Evolutionary conservation across 2,329 filamentous ascomycete genomes (phyloP).

Genomic region (Harringtonia aguacate): DNA sequence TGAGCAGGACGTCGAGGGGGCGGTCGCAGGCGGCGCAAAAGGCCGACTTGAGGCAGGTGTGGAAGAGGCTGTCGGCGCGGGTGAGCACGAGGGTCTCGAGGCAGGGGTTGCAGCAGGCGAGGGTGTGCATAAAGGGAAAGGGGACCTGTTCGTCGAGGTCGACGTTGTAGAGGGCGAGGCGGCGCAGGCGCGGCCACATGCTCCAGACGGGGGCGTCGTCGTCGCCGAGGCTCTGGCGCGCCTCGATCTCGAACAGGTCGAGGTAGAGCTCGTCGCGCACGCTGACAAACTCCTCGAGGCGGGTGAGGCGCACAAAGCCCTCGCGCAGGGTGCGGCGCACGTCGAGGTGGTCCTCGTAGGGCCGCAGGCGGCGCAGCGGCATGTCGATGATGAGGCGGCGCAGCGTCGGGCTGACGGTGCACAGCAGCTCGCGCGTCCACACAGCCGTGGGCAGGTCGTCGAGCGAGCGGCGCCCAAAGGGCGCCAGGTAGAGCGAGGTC

Average conservation of each 20-base stretch:
- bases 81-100: slow-evolving; percentile 33
- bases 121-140: slow-evolving; percentile 25
- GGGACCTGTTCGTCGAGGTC: slow-evolving; percentile 17
- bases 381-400: slow-evolving; percentile 36
- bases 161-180: slow-evolving; percentile 31
- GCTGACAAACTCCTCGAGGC: slow-evolving; percentile 36
- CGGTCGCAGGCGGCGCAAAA: slow-evolving; percentile 24
- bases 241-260: slow-evolving; percentile 5
- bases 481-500: slow-evolving; percentile 29
- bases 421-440: slow-evolving; percentile 31
- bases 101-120: slow-evolving; percentile 17
- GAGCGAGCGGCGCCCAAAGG: slow-evolving; percentile 22
- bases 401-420: slow-evolving; percentile 26
- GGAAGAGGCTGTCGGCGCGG: slow-evolving; percentile 21
- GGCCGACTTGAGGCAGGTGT: slow-evolving; percentile 27
- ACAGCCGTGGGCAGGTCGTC: slow-evolving; percentile 29
- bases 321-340: slow-evolving; percentile 29
- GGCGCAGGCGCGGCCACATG: slow-evolving; percentile 29
- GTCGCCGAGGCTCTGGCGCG: slow-evolving; percentile 11
- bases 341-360: slow-evolving; percentile 26
- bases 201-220: slow-evolving; percentile 25
- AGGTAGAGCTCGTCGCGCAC: slow-evolving; percentile 34
- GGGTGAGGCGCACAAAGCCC: slow-evolving; percentile 31
- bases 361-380: slow-evolving; percentile 31
- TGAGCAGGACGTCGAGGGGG: slow-evolving; percentile 20